Base-by-base conservation (phyloP, 192 early-diverging fungal species). In the Mortierella hygrophila region DNA sequence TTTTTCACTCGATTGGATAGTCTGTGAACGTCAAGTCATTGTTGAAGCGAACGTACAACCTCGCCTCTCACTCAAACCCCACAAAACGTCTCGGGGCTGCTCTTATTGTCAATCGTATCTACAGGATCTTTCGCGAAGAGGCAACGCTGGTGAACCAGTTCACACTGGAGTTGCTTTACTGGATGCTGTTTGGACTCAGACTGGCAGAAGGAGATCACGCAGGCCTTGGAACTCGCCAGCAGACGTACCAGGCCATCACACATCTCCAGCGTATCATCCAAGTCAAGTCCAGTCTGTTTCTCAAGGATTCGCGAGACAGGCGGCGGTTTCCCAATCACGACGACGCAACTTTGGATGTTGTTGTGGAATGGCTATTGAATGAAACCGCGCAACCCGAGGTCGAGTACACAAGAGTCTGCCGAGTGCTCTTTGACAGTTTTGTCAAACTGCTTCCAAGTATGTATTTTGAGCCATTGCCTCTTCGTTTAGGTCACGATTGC, bases 21-120 rank as follows among this genome's bases (percentile, higher is more conserved):
- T 89, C 68, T 1, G 92, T 95, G 71, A 95, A 95, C 86, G 92
- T 93, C 20, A 95, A 95, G 68, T 94, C 93, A 2, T 72, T 96
- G 49, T n/a, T 94, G 46, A 95, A 94, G 47, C 87, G 95, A 0
- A 40, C 96, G 6, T 95, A 94, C 81, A 89, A 86, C n/a, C 82
- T 95, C 0, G 90, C 92, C 35, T 80, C 91, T 4, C 93, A 96
- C 74, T 87, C 91, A 21, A 94, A 87, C 65, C 74, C 92, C 4
- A 46, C 91, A 37, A 97, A 96, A 47, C 88, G 96, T 10, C 82
- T 95, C 32, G 94, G 94, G 2, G 94, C 94, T 2, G 81, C 95
- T 6, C 70, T 96, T 18, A 91, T 92, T 23, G 91, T 97, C 71
- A 95, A 95, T 79, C 77, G 91, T 13, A 93, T 97, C 38, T 97